Base-by-base conservation (phyloP, 2,329 filamentous ascomycete genomes). In the Pseudocercospora ulei region DNA sequence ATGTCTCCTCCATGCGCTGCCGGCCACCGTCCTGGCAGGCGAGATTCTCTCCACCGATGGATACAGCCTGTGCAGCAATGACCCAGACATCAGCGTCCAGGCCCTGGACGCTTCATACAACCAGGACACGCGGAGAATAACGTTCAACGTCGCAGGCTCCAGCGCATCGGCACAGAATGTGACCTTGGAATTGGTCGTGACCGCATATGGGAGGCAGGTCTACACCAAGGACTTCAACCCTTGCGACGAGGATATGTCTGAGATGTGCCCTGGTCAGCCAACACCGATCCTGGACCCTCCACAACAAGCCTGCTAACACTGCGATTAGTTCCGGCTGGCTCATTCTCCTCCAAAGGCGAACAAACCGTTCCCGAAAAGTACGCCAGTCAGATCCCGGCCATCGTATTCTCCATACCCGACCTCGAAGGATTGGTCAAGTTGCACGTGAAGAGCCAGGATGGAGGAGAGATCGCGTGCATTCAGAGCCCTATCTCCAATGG, bases 331-430 rank as follows among this genome's bases (percentile, higher is more conserved):
- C 86, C 87, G 7, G 66, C 69, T 3, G 82, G 83, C 14, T 64
- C 62, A 4, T 98, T 96, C 56, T 63, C 75, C 8, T 86, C 88
- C 5, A 65, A 67, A 27, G 88, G 86, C 30, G 66, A 65, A 3
- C 80, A 90, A 59, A 62, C 68, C 18, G 82, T 98, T 24, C 82
- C 86, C 9, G 63, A 72, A 0, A 56, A 77, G 44, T 88, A 78
- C 56, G 77, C 83, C 39, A 71, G 71, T 38, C 65, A 81, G 63
- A 88, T 98, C 25, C 90, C 90, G 1, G 66, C 75, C 2, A 93
- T 98, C 50, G 88, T 88, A 7, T 98, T 95, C 65, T 73, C 75
- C 44, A 70, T 98, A 19, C 90, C 90, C 34, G 87, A 98, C 59
- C 80, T 98, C 51, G 80, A 88, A 39, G 88, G 88, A 23, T 65